A percentile compares a stretch with the other conserved stretches of the same genome.
Evolutionary conservation across 176 grass and related monocot genomes (phyloP).

Genomic region (Phragmites australis): DNA sequence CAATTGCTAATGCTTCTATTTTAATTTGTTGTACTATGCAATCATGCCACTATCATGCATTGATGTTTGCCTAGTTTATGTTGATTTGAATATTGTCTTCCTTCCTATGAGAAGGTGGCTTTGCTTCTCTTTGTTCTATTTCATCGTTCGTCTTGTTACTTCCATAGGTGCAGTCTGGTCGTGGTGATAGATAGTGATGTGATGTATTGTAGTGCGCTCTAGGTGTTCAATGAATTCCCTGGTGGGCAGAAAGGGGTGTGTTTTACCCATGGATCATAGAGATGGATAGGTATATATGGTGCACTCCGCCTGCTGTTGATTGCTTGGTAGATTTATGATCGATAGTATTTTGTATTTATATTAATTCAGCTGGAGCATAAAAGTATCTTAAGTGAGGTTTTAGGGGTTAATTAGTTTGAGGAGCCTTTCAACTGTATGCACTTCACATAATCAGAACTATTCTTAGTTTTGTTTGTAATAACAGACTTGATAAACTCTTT

Average conservation of each 20-base stretch:
- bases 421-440: conserved; percentile 1
- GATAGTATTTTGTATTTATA: background rate
- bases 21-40: background rate
- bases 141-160: background rate
- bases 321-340: conserved; percentile 3
- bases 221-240: conserved; percentile 45
- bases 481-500: background rate
- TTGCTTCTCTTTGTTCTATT: conserved; percentile 13
- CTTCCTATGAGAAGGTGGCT: conserved; percentile 55
- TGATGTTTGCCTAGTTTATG: too few relatives aligned
- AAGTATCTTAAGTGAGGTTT: background rate
- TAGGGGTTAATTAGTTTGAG: background rate
- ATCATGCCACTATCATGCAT: too few relatives aligned
- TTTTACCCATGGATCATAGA: too few relatives aligned
- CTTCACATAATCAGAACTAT: too few relatives aligned
- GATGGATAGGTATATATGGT: background rate
- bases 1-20: conserved; percentile 3
- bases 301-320: background rate
- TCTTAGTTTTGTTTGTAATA: background rate
- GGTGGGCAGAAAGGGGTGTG: background rate
- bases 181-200: conserved; percentile 1
- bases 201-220: background rate
- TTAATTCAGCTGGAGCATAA: background rate
- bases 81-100: too few relatives aligned
- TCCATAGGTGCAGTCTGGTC: background rate